Evolutionary conservation across 2,329 filamentous ascomycete genomes (phyloP).

Genomic region (Fragosphaeria purpurea): DNA sequence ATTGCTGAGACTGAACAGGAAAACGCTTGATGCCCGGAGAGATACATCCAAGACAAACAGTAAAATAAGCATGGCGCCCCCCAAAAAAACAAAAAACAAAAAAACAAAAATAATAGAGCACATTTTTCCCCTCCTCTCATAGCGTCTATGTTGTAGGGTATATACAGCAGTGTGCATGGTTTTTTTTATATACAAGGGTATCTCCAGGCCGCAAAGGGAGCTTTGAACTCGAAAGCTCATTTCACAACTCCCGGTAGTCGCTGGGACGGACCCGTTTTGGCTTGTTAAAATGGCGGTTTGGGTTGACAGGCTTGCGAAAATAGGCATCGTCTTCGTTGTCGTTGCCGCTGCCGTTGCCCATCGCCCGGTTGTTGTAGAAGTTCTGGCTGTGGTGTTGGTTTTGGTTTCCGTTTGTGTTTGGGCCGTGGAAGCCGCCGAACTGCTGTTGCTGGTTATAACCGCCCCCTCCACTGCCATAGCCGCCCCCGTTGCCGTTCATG

Average conservation of each 20-base stretch:
- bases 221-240: too few species aligned
- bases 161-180: too few species aligned
- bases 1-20: too few species aligned
- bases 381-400: background rate
- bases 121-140: too few species aligned
- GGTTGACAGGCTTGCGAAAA: slow-evolving; percentile 92
- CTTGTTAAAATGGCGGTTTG: slow-evolving; percentile 76
- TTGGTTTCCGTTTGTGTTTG: background rate
- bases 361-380: slow-evolving; percentile 9
- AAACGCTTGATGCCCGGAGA: too few species aligned
- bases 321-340: slow-evolving; percentile 71
- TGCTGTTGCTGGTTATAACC: slow-evolving; percentile 4
- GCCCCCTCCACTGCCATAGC: slow-evolving; percentile 9
- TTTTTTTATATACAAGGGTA: too few species aligned
- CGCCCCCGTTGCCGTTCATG: slow-evolving; percentile 18
- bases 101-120: too few species aligned
- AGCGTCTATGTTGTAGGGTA: too few species aligned
- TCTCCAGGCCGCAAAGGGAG: too few species aligned
- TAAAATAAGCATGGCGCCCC: too few species aligned
- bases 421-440: slow-evolving; percentile 4
- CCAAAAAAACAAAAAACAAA: too few species aligned
- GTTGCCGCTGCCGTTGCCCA: slow-evolving; percentile 18
- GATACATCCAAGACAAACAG: too few species aligned
- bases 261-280: slow-evolving; percentile 72
- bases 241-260: slow-evolving; percentile 76